Base-by-base conservation (phyloP, 2,329 filamentous ascomycete species). In the Cercospora beticola region DNA sequence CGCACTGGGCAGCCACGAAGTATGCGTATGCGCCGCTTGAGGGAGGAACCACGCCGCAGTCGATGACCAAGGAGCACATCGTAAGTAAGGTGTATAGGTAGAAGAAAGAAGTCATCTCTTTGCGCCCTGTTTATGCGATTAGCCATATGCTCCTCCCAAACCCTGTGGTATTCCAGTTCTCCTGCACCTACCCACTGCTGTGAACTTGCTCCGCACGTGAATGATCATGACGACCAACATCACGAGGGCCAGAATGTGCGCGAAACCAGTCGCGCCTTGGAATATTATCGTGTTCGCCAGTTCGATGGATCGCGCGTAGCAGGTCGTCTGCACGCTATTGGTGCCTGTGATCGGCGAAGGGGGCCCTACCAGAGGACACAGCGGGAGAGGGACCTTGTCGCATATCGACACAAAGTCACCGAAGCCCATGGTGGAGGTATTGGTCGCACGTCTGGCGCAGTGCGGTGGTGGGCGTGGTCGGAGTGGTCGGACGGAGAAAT, bases 191-290 rank as follows among this genome's bases (percentile, higher is more conserved):
- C 92, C 94, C 75, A 99, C 95, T 76, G 95, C 95, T 23, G 95
- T 99, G 81, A 99, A 99, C 83, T 99, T 99, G 76, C 92, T 94
- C 75, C 95, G 88, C 71, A 99, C 92, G 81, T 99, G 95, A 72
- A 99, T 86, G 70, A 99, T 93, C 95, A 99, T 99, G 76, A 97
- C 90, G 8, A 94, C 91, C 4, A 93, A 96, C 94, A 99, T 97
- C 75, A 89, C 84, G 68, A 99, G 84, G 14, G 94, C 92, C 67
- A 91, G 83, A 74, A 99, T 98, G 81, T 99, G 95, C 83, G 95
- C 92, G 78, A 94, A 93, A 70, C 92, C 92, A 23, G 93, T 89
- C 30, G 94, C 95, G 78, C 90, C 92, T 82, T 98, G 90, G 80
- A 99, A 99, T 78, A 99, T 99, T 83, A 98, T 94, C 49, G 95